Evolutionary conservation across 805 yeast genomes (phyloP), one percentile per base, ranked within the genome.

Genomic region (Kodamaea laetipori): DNA sequence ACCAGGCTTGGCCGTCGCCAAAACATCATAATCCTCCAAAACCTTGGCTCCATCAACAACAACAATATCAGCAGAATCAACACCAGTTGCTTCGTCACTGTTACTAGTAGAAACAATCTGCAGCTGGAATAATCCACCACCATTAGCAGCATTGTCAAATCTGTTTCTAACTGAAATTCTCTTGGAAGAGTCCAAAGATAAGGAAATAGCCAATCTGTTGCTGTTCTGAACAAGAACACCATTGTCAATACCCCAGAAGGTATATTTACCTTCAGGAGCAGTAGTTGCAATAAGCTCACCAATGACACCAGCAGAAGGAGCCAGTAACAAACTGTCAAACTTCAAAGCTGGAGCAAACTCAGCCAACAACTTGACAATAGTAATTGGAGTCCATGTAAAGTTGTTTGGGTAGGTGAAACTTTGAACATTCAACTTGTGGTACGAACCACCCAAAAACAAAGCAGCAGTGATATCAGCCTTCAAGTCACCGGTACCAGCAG

Each of bases 101-200:
- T 11, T n/a, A 8, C 56, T 34, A 1, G 51, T 39, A 5, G 76
- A 66, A 19, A 71, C 63, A 39, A 85, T 67, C 56, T 84, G 86
- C 28, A 90, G 76, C 63, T 84, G 87, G 60, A 82, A 81, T 6
- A 79, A 59, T 49, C 97, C 97, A 28, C 90, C 94, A 26, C 90
- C 92, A 40, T 77, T 78, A 11, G 80, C 69, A 27, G 73, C 60
- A 61, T 87, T 90, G 63, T 92, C 96, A 55, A 71, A 88, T 56
- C 78, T 78, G 40, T 85, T 76, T 61, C 85, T 74, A 61, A 78
- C 76, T 41, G 75, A 65, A 44, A 84, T 75, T 32, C 64, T 57
- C 45, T 78, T 69, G 40, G 73, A 58, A 46, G 77, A 77, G 53
- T 79, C 84, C 56, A 85, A 71, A 2, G 95, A 81, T 52, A 85